A percentile compares a stretch with the other conserved stretches of the same genome.
phyloP scores from a whole-genome alignment of 768 basidiomycete species.

The Suillus clintonianus region DNA sequence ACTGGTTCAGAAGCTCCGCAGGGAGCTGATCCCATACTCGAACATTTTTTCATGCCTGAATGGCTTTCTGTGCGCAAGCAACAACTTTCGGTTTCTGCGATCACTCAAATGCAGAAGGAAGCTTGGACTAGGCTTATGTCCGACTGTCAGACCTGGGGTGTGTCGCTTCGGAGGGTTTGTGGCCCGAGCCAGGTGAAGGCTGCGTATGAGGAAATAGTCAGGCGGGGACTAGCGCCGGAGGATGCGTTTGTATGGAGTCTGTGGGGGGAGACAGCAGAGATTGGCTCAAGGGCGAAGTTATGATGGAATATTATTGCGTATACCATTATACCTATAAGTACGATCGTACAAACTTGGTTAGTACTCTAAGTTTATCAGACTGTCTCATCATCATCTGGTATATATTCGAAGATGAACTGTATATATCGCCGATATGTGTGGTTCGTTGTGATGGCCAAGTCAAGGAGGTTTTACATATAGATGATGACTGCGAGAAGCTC shows the following conservation, averaged over 20 bases:
- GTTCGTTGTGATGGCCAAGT: too few species aligned
- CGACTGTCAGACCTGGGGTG: conserved; percentile 55
- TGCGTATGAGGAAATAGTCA: conserved; percentile 49
- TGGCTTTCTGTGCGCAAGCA: conserved; percentile 60
- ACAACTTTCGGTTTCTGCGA: conserved; percentile 47
- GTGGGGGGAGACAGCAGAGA: conserved; percentile 45
- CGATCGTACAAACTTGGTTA: too few species aligned
- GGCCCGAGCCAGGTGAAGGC: conserved; percentile 49
- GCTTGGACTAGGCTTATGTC: conserved; percentile 65
- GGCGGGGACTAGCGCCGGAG: conserved; percentile 51
- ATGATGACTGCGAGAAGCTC: too few species aligned
- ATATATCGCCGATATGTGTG: too few species aligned
- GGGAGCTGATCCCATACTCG: conserved; percentile 26
- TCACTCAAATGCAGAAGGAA: conserved; percentile 48
- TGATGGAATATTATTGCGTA: not conserved
- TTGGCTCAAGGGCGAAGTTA: not conserved
- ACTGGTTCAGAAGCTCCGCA: not conserved
- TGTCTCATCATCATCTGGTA: too few species aligned
- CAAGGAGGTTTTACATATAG: too few species aligned
- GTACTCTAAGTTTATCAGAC: too few species aligned
- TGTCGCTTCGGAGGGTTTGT: conserved; percentile 48
- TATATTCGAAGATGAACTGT: too few species aligned
- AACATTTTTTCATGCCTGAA: conserved; percentile 69
- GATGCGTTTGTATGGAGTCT: conserved; percentile 66
- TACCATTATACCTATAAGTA: too few species aligned